These are phyloP conservation scores for Hypsizygus marmoreus DNA, from an alignment of 768 basidiomycete genomes.

Conservation along the genomic window DNA sequence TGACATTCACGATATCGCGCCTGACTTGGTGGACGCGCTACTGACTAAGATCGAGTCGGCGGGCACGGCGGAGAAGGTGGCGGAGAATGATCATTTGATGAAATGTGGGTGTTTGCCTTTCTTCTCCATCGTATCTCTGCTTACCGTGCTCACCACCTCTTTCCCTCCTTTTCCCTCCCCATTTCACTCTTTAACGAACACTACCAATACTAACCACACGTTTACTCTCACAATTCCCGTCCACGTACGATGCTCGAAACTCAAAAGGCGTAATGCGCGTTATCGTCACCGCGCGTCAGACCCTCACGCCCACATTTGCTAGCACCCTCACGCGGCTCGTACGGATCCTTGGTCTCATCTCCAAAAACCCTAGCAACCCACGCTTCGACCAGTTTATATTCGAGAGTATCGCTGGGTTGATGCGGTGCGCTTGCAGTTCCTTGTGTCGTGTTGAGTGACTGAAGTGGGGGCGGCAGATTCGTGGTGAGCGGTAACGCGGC, in stretches of 20 bases:
- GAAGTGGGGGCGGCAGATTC: slow-evolving; percentile 52
- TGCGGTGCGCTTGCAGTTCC: slow-evolving; percentile 57
- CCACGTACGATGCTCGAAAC: slow-evolving; percentile 2
- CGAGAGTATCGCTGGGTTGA: slow-evolving; percentile 91
- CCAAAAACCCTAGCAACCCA: slow-evolving; percentile 96
- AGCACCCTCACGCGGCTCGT: slow-evolving; percentile 74
- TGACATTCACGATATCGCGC: slow-evolving; percentile 85
- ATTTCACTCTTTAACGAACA: too few species aligned
- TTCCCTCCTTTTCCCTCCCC: too few species aligned
- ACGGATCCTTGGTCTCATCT: slow-evolving; percentile 81
- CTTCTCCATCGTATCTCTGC: background rate
- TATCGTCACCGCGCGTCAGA: slow-evolving; percentile 84
- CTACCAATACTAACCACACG: too few species aligned
- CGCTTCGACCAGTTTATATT: slow-evolving; percentile 98
- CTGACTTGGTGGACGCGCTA: slow-evolving; percentile 68
- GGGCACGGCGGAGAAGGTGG: slow-evolving; percentile 85
- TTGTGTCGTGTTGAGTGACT: slow-evolving; percentile 2
- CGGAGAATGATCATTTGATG: slow-evolving; percentile 98
- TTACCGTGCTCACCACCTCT: too few species aligned
- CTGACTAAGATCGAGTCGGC: slow-evolving; percentile 79
- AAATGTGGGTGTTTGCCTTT: slow-evolving; percentile 64
- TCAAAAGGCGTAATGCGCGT: slow-evolving; percentile 88
- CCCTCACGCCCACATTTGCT: slow-evolving; percentile 68
- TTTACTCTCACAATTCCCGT: too few species aligned
- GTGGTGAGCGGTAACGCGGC: slow-evolving; percentile 70